A percentile compares a stretch with the other conserved stretches of the same genome.
Conservation (phyloP, 768 basidiomycete genomes). For the Chalciporus chontae region DNA sequence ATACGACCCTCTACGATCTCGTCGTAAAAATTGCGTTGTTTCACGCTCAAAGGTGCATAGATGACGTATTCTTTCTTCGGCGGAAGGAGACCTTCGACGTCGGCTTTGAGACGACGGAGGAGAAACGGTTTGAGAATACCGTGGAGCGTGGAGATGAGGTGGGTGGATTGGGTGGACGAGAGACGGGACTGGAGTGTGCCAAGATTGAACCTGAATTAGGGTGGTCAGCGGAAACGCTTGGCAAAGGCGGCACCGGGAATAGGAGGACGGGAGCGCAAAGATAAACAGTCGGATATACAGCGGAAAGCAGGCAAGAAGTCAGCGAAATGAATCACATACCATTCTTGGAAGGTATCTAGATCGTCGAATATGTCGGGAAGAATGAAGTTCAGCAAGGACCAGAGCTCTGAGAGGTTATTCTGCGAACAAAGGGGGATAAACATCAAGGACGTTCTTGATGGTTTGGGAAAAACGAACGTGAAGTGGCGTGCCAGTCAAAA, state of each 20-base stretch:
- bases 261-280: conserved; percentile 13
- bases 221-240: background rate
- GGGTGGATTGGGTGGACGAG: conserved; percentile 53
- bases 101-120: conserved; percentile 84
- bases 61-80: conserved; percentile 94
- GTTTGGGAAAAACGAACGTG: conserved; percentile 54
- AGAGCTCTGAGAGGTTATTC: conserved; percentile 95
- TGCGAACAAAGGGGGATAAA: conserved; percentile 32
- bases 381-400: conserved; percentile 94
- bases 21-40: conserved; percentile 85
- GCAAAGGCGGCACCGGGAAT: background rate
- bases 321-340: conserved; percentile 43
- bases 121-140: conserved; percentile 94
- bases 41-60: conserved; percentile 81
- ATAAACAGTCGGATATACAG: conserved; percentile 13
- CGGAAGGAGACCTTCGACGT: conserved; percentile 77
- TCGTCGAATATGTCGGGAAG: conserved; percentile 92
- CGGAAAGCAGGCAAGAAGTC: background rate
- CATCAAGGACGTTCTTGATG: background rate
- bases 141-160: conserved; percentile 78
- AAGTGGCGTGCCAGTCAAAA: conserved; percentile 93
- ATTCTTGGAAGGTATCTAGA: conserved; percentile 85
- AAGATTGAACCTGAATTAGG: conserved; percentile 63
- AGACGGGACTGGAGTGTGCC: conserved; percentile 58
- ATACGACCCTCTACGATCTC: conserved; percentile 70